Base-by-base conservation (phyloP, 805 yeast genomes). In the Lipomyces oligophaga region DNA sequence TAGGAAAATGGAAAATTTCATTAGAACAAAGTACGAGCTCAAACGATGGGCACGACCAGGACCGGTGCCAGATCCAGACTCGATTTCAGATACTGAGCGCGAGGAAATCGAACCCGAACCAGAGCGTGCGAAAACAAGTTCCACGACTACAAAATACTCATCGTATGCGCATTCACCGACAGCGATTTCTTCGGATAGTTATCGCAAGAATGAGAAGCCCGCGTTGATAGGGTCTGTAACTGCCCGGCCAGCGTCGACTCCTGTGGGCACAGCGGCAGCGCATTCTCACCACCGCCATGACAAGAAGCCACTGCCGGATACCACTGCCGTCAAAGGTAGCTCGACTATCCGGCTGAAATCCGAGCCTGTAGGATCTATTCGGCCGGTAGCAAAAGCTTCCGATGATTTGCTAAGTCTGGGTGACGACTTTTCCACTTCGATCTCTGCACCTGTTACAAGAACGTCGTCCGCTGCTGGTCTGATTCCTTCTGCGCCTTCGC, bases 1-100 rank as follows among this genome's bases (percentile, higher is more conserved):
- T 31, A 70, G 83, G 59, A 87, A 88, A 67, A 78, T 93, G 59
- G 94, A 83, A 56, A 87, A 83, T 64, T 93, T 88, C 66, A 88
- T 93, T 46, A 76, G 93, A 59, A 88, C 95, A 8, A 93, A 93
- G 65, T 93, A 93, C 64, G 97, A 88, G 57, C 63, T 83, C 68
- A 86, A 82, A 67, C 84, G 89, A 61, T 93, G 98, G 98, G 80
- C 76, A 1, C 70, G 80, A n/a, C 51, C 51, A 8, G 58, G 58
- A 15, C 62, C 63, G 8, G 63, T 80, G 15, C 87, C 89, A 1
- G 80, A 81, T 58, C 87, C 90, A 2, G 62, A 55, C 21, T 40
- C 58, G 5, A 20, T 55, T 16, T 34, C 42, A 34, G 57, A 53
- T 40, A 49, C 52, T 19, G 58, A 49, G 20, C 53, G 43, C 15